These are phyloP conservation scores for Collybiopsis luxurians DNA, from an alignment of 768 basidiomycete genomes.

Conservation along the genomic window DNA sequence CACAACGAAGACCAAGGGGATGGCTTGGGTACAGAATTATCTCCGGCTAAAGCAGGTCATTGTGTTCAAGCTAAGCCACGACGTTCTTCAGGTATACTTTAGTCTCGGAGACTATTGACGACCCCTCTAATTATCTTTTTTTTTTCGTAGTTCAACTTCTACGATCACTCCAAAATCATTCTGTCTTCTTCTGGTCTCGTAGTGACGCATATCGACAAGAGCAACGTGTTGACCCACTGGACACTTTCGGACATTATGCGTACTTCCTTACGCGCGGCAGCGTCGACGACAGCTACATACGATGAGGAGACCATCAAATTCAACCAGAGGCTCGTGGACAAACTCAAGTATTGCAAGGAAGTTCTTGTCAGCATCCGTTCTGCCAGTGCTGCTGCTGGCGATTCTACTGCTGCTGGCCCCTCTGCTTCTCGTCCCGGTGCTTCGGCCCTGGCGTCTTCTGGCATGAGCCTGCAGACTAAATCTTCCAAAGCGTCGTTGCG, in stretches of 20 bases:
- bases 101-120: neutral
- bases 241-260: constrained; percentile 71
- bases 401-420: neutral
- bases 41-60: constrained; percentile 96
- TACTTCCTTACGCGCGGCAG: constrained; percentile 32
- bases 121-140: constrained; percentile 8
- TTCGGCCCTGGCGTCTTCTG: neutral
- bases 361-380: constrained; percentile 70
- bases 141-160: constrained; percentile 94
- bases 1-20: constrained; percentile 62
- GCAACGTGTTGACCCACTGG: constrained; percentile 74
- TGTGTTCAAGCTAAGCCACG: constrained; percentile 94
- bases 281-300: constrained; percentile 22
- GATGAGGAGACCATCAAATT: constrained; percentile 61
- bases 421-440: neutral
- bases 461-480: neutral
- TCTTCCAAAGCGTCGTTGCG: constrained; percentile 6
- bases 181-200: constrained; percentile 76
- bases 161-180: constrained; percentile 95
- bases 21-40: constrained; percentile 96
- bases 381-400: constrained; percentile 34
- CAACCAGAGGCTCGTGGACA: constrained; percentile 64
- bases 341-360: constrained; percentile 86
- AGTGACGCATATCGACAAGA: constrained; percentile 90
- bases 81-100: constrained; percentile 82